These are phyloP conservation scores for Ophiostoma fasciatum DNA, from an alignment of 2,329 filamentous ascomycete species.

Conservation along the genomic window DNA sequence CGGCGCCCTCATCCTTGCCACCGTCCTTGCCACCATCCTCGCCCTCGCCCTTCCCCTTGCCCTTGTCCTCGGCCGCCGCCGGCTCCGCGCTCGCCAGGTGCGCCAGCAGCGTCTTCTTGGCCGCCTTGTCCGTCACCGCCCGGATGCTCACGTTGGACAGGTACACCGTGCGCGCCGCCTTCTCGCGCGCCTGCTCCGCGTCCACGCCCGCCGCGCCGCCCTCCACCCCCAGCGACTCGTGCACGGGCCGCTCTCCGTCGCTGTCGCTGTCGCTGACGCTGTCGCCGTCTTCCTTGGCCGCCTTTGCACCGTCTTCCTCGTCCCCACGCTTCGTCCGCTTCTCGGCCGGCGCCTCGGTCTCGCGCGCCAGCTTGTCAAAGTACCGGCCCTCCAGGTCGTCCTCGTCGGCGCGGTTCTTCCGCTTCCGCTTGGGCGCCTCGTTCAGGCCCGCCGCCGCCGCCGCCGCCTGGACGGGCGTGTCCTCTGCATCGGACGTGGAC, in stretches of 20 bases:
- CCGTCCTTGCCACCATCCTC: slow-evolving; percentile 69
- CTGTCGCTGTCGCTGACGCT: slow-evolving; percentile 13
- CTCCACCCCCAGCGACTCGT: slow-evolving; percentile 39
- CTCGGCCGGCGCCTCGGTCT: slow-evolving; percentile 23
- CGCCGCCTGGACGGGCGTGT: slow-evolving; percentile 32
- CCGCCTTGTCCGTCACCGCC: slow-evolving; percentile 68
- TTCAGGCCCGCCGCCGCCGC: too few species aligned
- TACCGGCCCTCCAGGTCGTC: slow-evolving; percentile 59
- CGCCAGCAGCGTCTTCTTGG: slow-evolving; percentile 60
- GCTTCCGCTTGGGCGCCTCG: slow-evolving; percentile 56
- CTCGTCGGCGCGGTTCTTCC: slow-evolving; percentile 42
- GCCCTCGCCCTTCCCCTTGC: slow-evolving; percentile 47
- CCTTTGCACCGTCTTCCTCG: slow-evolving; percentile 19
- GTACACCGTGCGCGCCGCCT: slow-evolving; percentile 80
- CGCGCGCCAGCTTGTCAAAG: slow-evolving; percentile 47
- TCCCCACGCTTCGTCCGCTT: slow-evolving; percentile 34
- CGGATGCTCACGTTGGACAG: slow-evolving; percentile 76
- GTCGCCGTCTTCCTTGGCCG: slow-evolving; percentile 17
- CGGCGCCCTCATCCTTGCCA: slow-evolving; percentile 50
- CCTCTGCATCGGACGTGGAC: neutral
- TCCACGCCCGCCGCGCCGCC: slow-evolving; percentile 29
- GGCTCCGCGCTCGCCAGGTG: slow-evolving; percentile 67
- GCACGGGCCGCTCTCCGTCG: slow-evolving; percentile 30
- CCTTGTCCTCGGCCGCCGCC: neutral
- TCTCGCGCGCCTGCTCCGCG: slow-evolving; percentile 32